Evolutionary conservation across 352 stramenopile genomes (phyloP).

Genomic region (Globisporangium apiculatum): DNA sequence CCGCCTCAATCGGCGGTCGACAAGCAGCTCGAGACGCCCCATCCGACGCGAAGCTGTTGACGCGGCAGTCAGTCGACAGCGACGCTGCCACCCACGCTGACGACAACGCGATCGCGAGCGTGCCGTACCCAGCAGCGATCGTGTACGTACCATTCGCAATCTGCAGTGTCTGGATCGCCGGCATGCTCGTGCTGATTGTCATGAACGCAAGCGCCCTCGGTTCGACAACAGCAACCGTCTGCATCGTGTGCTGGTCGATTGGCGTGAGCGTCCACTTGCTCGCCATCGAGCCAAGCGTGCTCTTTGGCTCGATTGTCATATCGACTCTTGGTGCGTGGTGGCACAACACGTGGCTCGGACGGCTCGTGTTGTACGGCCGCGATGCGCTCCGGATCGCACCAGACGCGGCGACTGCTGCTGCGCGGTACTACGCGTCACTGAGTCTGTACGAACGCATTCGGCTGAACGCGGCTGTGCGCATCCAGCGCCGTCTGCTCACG

Average conservation of each 20-base stretch:
- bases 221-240: conserved; percentile 38
- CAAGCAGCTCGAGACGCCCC: conserved; percentile 1
- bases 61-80: conserved; percentile 8
- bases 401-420: conserved; percentile 16
- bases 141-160: conserved; percentile 42
- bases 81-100: not conserved
- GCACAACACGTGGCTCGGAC: conserved; percentile 29
- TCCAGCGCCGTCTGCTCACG: conserved; percentile 57
- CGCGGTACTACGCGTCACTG: conserved; percentile 37
- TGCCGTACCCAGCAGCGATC: conserved; percentile 69
- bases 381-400: conserved; percentile 39
- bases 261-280: conserved; percentile 38
- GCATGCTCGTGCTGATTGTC: conserved; percentile 38
- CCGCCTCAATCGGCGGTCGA: conserved; percentile 7
- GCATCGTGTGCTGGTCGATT: conserved; percentile 38
- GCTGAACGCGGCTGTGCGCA: conserved; percentile 53
- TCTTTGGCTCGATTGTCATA: conserved; percentile 42
- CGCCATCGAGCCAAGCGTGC: conserved; percentile 40
- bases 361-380: conserved; percentile 37
- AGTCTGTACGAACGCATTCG: conserved; percentile 67
- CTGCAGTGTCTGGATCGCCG: conserved; percentile 29
- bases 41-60: not conserved
- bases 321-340: conserved; percentile 58
- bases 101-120: conserved; percentile 13
- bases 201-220: conserved; percentile 40